Conservation (phyloP, 2,329 filamentous ascomycete genomes). For the Pseudogymnoascus sp. region DNA sequence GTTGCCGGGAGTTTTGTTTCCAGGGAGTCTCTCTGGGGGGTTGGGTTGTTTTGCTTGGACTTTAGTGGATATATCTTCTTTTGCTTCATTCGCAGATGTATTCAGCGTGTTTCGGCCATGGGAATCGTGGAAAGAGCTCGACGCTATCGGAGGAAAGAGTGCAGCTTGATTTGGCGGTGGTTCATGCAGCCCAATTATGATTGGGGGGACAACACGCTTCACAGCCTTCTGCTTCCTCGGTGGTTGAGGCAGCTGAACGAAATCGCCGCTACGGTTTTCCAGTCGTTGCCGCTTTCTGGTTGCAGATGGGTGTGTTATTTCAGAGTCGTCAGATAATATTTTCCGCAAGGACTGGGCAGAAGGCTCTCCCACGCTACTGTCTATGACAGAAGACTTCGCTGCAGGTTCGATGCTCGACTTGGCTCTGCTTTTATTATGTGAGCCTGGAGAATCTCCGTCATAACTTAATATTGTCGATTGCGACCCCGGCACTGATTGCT, state of each 20-base stretch:
- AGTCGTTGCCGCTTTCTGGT: conserved; percentile 48
- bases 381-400: conserved; percentile 9
- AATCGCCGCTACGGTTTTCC: conserved; percentile 48
- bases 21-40: conserved; percentile 27
- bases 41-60: neutral
- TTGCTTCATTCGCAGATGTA: conserved; percentile 15
- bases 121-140: conserved; percentile 44
- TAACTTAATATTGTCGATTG: neutral
- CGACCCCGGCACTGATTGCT: neutral
- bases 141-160: conserved; percentile 56
- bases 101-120: conserved; percentile 32
- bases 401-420: conserved; percentile 7
- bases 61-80: conserved; percentile 8
- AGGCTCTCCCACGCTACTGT: conserved; percentile 22
- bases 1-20: neutral
- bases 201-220: conserved; percentile 50
- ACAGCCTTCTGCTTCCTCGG: conserved; percentile 54
- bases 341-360: conserved; percentile 28
- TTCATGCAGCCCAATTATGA: conserved; percentile 56
- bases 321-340: conserved; percentile 26
- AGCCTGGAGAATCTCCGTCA: conserved; percentile 1
- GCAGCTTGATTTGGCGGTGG: conserved; percentile 49
- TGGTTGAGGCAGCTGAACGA: conserved; percentile 55
- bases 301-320: conserved; percentile 17
- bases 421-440: neutral